Base-by-base conservation (phyloP, 2,329 filamentous ascomycete species). In the Diaporthe nobilis region DNA sequence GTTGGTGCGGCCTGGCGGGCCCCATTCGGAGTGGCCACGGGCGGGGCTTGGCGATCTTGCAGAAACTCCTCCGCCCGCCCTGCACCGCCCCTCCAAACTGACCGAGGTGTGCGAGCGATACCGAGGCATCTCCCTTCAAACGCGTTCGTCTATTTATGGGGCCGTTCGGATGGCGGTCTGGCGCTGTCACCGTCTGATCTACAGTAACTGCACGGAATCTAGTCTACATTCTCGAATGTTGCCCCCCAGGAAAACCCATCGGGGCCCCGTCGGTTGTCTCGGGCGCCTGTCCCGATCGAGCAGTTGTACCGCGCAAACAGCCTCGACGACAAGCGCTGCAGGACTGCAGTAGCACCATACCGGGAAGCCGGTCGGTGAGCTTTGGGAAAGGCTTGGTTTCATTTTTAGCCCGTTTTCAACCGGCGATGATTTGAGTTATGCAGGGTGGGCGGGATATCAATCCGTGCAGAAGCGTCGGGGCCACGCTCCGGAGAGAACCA, bases 351-450 rank as follows among this genome's bases (percentile, higher is more conserved):
- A 70, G 65, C 49, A 70, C 65, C 34, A 53, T 70, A 42, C 65
- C 65, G 49, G 34, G 65, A 70, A 28, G 65, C 34, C 65, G 49
- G n/a, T 55, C 65, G 47, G 65, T 42, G 49, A 55, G 31, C 34
- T 70, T 37, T 70, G 47, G 22, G 49, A 70, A 28, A 42, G 49
- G 65, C 47, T 51, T 51, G 61, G 61, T 67, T 47, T 51, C 44
- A 6, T n/a, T 31, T 49, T 67, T 67, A 51, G 65, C 65, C 47
- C 49, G 49, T 17, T 42, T 55, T 70, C 65, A 55, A 28, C 65
- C 47, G 65, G 65, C 65, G 20, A 15, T 70, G 47, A 70, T 55
- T 70, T 70, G 65, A 70, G 49, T 70, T 70, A 70, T 70, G 65
- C 65, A 55, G 34, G 65, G 65, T 28, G 37, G 20, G 63, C 44